Evolutionary conservation across 164 flowering plant species (phyloP).

Genomic region (Echeveria elegans): DNA sequence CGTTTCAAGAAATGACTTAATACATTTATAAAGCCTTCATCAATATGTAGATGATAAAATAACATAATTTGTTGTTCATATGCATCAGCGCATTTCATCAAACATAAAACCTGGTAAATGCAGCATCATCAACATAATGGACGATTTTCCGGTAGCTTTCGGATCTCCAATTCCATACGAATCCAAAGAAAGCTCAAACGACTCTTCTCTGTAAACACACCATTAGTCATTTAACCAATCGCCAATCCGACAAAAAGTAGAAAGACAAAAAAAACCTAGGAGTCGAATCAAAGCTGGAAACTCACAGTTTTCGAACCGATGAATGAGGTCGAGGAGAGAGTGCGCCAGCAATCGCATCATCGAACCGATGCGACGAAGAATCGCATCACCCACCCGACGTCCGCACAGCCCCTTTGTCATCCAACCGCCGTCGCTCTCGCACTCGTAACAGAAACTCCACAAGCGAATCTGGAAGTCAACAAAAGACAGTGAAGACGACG

Average conservation of each 20-base stretch:
- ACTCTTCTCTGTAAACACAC: conserved; percentile 28
- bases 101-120: conserved; percentile 30
- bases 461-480: too few relatives aligned
- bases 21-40: background rate
- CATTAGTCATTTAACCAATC: background rate
- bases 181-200: conserved; percentile 49
- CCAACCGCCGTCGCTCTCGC: too few relatives aligned
- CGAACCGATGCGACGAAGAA: conserved; percentile 39
- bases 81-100: background rate
- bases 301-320: conserved; percentile 26
- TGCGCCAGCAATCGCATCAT: conserved; percentile 27
- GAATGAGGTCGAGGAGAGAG: conserved; percentile 37
- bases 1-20: background rate
- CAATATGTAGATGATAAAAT: background rate
- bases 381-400: too few relatives aligned
- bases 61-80: background rate
- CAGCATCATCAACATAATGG: conserved; percentile 41
- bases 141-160: conserved; percentile 41
- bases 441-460: too few relatives aligned
- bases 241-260: background rate
- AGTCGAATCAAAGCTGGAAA: background rate
- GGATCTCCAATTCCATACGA: conserved; percentile 44
- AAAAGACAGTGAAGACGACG: too few relatives aligned
- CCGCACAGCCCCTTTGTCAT: too few relatives aligned
- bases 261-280: background rate